These are phyloP conservation scores for Wallacemonas sp. DNA, from an alignment of 208 protist species.

Conservation along the genomic window DNA sequence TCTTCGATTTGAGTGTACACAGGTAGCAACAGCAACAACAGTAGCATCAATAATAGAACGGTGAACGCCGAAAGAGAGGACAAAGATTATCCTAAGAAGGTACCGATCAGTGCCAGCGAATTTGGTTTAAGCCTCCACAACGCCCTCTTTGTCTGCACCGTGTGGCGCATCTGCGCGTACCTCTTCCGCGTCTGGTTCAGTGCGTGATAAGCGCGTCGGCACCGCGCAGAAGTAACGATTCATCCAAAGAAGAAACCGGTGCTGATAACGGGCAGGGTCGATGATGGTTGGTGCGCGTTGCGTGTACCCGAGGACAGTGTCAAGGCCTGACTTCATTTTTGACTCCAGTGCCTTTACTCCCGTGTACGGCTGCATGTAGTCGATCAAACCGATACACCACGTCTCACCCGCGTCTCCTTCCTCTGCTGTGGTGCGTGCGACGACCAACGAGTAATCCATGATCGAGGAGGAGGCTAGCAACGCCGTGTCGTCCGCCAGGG, in stretches of 20 bases:
- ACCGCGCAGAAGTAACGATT: conserved; percentile 71
- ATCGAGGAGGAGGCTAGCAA: conserved; percentile 47
- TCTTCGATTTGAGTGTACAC: no score
- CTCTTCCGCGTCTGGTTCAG: no score
- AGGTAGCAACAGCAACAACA: no score
- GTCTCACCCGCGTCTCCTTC: not conserved
- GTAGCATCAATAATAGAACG: no score
- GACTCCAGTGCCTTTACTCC: conserved; percentile 77
- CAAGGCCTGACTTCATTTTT: conserved; percentile 79
- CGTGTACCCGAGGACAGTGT: conserved; percentile 61
- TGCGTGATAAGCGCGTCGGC: conserved; percentile 34
- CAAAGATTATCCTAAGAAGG: no score
- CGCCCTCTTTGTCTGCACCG: no score
- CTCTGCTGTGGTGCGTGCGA: conserved; percentile 13
- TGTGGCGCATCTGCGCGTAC: no score
- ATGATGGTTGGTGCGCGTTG: conserved; percentile 78
- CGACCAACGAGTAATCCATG: conserved; percentile 86
- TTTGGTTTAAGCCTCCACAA: no score
- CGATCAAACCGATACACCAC: conserved; percentile 62
- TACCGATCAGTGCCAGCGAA: no score
- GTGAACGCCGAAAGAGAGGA: no score
- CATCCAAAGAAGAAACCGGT: conserved; percentile 71
- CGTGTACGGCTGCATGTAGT: conserved; percentile 85
- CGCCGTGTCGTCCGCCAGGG: conserved; percentile 49
- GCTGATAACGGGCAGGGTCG: conserved; percentile 62